These are phyloP conservation scores for Ceratocystis alfenasii DNA, from an alignment of 2,329 filamentous ascomycete species.

Conservation along the genomic window DNA sequence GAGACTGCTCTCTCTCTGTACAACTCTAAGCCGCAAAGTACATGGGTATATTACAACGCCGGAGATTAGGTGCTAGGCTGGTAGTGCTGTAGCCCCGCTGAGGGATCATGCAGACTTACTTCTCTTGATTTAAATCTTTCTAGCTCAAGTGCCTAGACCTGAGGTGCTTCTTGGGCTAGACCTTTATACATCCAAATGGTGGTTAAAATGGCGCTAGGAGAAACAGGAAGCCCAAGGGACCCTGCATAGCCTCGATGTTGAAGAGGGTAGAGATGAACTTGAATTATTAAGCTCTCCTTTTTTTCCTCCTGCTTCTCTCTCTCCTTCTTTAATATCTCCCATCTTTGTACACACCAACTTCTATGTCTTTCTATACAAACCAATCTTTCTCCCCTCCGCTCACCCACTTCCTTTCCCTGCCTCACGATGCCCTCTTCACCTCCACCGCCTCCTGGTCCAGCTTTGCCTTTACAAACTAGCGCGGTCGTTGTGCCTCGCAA, in stretches of 20 bases:
- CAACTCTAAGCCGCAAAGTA: too few species aligned
- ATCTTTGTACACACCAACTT: too few species aligned
- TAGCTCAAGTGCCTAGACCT: neutral
- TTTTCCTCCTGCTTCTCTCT: neutral
- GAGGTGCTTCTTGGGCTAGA: neutral
- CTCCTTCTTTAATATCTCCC: neutral
- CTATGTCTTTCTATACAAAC: too few species aligned
- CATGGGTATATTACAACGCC: too few species aligned
- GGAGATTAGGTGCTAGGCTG: too few species aligned
- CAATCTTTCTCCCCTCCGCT: neutral
- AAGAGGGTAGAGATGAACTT: neutral
- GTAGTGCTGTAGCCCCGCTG: too few species aligned
- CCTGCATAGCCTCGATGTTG: neutral
- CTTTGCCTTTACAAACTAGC: conserved; percentile 35
- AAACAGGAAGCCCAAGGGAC: neutral
- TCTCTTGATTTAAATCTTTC: too few species aligned
- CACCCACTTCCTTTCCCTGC: neutral
- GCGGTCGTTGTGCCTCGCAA: conserved; percentile 37
- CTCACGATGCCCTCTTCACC: conserved; percentile 15
- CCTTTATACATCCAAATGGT: neutral
- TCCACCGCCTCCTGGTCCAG: conserved; percentile 14
- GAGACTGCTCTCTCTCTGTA: too few species aligned
- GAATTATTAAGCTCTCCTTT: neutral
- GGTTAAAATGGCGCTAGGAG: neutral
- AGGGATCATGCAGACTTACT: too few species aligned